Evolutionary conservation across 2,329 filamentous ascomycete species (phyloP).

Genomic region (Colletotrichum sansevieriae): DNA sequence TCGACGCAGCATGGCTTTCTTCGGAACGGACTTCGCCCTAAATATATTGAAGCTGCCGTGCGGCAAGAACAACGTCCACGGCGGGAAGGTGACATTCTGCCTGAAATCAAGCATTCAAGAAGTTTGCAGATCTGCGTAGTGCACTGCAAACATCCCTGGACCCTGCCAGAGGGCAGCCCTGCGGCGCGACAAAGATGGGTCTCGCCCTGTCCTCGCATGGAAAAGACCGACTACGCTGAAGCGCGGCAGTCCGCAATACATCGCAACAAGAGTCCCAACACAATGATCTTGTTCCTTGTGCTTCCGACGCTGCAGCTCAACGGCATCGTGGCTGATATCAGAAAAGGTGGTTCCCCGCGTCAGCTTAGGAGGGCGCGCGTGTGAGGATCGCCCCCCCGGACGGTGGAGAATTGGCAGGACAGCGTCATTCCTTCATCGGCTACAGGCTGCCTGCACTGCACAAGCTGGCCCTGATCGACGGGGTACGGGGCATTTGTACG

Average conservation of each 20-base stretch:
- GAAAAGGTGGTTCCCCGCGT: neutral
- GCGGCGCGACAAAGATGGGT: constrained; percentile 6
- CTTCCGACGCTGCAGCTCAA: constrained; percentile 32
- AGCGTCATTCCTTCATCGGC: neutral
- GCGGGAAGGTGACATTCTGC: constrained; percentile 25
- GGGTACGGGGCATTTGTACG: constrained; percentile 10
- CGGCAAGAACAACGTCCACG: neutral
- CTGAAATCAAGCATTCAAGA: constrained; percentile 18
- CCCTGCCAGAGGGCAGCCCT: constrained; percentile 16
- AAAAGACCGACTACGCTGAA: constrained; percentile 15
- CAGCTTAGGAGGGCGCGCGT: neutral
- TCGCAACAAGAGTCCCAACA: constrained; percentile 21
- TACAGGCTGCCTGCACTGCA: neutral
- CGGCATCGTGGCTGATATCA: neutral
- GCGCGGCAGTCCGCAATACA: constrained; percentile 20
- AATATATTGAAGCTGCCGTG: constrained; percentile 18
- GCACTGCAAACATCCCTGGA: constrained; percentile 18
- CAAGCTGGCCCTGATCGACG: constrained; percentile 23
- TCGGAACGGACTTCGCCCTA: constrained; percentile 25
- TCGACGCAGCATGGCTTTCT: constrained; percentile 26
- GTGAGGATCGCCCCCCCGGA: constrained; percentile 1
- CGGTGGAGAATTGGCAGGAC: constrained; percentile 7
- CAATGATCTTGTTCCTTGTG: constrained; percentile 21
- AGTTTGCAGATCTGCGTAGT: constrained; percentile 21
- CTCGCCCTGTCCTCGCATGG: constrained; percentile 34